Percentiles rank a stretch among this genome's conserved stretches.
phyloP scores from a whole-genome alignment of 2,329 filamentous ascomycete genomes.

The Zasmidium angulare region DNA sequence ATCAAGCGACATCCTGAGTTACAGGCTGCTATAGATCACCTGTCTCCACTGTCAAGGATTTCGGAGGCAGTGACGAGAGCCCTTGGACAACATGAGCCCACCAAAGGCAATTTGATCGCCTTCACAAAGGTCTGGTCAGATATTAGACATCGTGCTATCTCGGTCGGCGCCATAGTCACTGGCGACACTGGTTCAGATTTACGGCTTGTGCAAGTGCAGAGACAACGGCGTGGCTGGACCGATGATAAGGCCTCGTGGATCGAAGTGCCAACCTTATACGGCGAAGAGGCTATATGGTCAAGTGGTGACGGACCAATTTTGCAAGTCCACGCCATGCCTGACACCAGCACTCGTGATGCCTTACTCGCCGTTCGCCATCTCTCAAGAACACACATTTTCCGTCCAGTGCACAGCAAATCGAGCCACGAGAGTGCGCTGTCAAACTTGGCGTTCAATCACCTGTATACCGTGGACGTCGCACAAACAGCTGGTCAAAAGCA shows the following conservation, averaged over 20 bases:
- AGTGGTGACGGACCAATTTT: constrained; percentile 54
- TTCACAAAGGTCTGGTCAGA: constrained; percentile 56
- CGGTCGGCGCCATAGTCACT: constrained; percentile 37
- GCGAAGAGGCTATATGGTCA: constrained; percentile 57
- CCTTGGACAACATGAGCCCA: constrained; percentile 39
- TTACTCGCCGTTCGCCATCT: constrained; percentile 54
- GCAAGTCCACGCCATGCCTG: constrained; percentile 54
- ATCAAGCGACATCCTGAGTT: constrained; percentile 25
- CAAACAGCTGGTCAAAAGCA: constrained; percentile 58
- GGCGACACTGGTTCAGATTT: constrained; percentile 62
- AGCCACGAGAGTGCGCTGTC: constrained; percentile 39
- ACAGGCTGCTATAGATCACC: constrained; percentile 15
- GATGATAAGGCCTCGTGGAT: constrained; percentile 49
- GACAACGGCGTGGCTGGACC: constrained; percentile 58
- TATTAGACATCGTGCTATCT: constrained; percentile 31
- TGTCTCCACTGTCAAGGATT: constrained; percentile 23
- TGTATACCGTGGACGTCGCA: constrained; percentile 54
- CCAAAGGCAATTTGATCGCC: constrained; percentile 50
- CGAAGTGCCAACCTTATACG: constrained; percentile 45
- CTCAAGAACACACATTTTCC: constrained; percentile 50
- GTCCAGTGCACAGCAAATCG: constrained; percentile 27
- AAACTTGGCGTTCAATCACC: constrained; percentile 55
- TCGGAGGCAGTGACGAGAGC: constrained; percentile 36
- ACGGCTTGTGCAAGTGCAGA: constrained; percentile 53
- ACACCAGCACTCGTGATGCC: constrained; percentile 40